phyloP scores from a whole-genome alignment of 331 rosid species.

The Quercus lobata region DNA sequence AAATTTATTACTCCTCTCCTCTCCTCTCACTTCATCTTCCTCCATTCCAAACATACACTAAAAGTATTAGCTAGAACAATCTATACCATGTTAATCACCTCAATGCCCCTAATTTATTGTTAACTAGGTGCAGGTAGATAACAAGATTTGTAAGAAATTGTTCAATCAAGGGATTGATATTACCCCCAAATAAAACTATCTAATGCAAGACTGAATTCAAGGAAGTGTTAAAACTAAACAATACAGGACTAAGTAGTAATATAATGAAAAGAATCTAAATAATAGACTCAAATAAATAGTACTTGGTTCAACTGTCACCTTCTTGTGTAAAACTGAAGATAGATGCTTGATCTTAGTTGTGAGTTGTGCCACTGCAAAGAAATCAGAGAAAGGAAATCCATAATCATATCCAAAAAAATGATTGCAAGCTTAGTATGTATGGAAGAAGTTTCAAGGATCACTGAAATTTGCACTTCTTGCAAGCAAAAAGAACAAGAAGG shows the following conservation, averaged over 20 bases:
- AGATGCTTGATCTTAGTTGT: slow-evolving; percentile 88
- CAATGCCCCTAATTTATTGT: not conserved
- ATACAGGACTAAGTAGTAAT: not conserved
- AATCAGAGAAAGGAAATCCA: slow-evolving; percentile 13
- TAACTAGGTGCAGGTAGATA: not conserved
- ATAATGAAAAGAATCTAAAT: not conserved
- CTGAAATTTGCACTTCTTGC: too few species aligned
- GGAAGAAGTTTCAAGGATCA: too few species aligned
- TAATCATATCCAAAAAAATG: slow-evolving; percentile 7
- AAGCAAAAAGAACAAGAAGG: not conserved
- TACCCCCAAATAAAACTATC: not conserved
- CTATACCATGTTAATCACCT: not conserved
- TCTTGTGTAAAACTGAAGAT: slow-evolving; percentile 71
- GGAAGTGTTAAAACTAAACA: not conserved
- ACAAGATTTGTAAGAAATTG: not conserved
- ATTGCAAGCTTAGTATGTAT: too few species aligned
- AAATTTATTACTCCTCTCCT: too few species aligned
- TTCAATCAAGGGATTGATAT: not conserved
- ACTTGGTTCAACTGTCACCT: slow-evolving; percentile 39
- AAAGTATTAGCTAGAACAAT: too few species aligned
- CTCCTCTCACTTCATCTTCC: too few species aligned
- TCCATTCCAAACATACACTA: too few species aligned
- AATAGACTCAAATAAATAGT: not conserved
- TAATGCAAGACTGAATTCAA: not conserved
- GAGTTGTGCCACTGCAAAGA: slow-evolving; percentile 73